Base-by-base conservation (phyloP, 2,329 filamentous ascomycete species). In the Ceratocystis colombiana region DNA sequence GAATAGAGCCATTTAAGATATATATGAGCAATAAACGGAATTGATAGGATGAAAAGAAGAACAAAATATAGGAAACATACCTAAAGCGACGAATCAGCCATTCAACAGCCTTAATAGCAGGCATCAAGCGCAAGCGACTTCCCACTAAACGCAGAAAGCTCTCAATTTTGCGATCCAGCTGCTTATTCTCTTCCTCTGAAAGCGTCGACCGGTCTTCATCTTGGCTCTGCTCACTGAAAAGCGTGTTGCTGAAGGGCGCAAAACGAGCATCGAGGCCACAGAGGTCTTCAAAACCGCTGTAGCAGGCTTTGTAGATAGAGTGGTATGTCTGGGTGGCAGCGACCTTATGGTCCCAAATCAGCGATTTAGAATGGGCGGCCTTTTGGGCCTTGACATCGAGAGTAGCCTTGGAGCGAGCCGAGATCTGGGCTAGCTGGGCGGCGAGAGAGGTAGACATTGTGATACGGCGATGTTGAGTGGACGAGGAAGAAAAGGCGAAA, bases 201-300 rank as follows among this genome's bases (percentile, higher is more conserved):
- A 97, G 88, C 76, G 94, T 88, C 25, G 85, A 88, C 65, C 94
- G 84, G 74, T 99, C 94, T 73, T 96, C 87, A 69, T 84, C 82
- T 74, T 91, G 92, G 77, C 93, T 96, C 78, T 96, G 89, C 72
- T 94, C 89, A 78, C 89, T 95, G 81, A 97, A 99, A 66, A 99
- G 81, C 65, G 85, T 92, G 67, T 82, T 80, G 68, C 84, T 82
- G 73, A 93, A 99, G 45, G 82, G 79, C 15, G 81, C 73, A 72
- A 96, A 97, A 67, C 91, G 85, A 28, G 80, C 75, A 74, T 99
- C 95, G 65, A 99, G 81, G 70, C 86, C 84, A 76, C 94, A 97
- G 67, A 99, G 80, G 73, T 99, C 94, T 69, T 91, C 85, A 73
- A 93, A 99, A 1, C 92, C 94, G 72, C 96, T 89, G 70, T 86